phyloP scores from a whole-genome alignment of 2,329 filamentous ascomycete genomes.

The Penicillium sp. region DNA sequence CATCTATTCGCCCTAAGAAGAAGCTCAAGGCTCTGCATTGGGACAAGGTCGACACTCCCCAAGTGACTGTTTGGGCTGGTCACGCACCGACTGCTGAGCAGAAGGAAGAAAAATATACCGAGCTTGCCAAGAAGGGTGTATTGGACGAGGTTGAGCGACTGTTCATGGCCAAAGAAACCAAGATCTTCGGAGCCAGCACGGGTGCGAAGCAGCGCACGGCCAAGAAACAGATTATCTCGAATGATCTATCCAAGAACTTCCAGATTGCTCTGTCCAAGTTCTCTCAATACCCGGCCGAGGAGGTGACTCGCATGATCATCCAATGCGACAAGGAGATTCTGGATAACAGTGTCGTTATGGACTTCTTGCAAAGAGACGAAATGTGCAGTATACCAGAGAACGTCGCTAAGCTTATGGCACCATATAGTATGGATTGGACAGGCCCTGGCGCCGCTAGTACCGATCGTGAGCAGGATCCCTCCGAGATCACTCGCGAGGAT shows the following conservation, averaged over 20 bases:
- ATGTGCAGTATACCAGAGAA: constrained; percentile 91
- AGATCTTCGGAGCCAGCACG: constrained; percentile 68
- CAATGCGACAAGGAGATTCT: constrained; percentile 88
- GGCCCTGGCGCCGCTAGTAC: constrained; percentile 77
- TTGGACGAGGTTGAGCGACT: constrained; percentile 96
- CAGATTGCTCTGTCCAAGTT: constrained; percentile 94
- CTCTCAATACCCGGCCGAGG: constrained; percentile 77
- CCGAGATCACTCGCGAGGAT: constrained; percentile 87
- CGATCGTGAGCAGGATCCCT: constrained; percentile 78
- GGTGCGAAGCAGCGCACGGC: constrained; percentile 73
- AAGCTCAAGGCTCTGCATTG: constrained; percentile 99
- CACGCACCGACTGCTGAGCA: constrained; percentile 82
- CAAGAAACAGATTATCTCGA: constrained; percentile 95
- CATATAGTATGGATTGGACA: constrained; percentile 96
- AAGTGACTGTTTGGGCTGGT: constrained; percentile 88
- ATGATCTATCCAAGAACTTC: constrained; percentile 83
- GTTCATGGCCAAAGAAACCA: constrained; percentile 96
- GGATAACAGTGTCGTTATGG: constrained; percentile 90
- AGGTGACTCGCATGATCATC: constrained; percentile 87
- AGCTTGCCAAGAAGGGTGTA: constrained; percentile 90
- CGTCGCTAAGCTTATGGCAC: constrained; percentile 83
- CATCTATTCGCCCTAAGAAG: constrained; percentile 90
- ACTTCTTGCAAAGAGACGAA: constrained; percentile 90
- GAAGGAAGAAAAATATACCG: constrained; percentile 92
- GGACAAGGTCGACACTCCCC: constrained; percentile 94